A percentile compares a stretch with the other conserved stretches of the same genome.
Conservation (phyloP, 192 early-diverging fungal species). For the Coemansia sp. region DNA sequence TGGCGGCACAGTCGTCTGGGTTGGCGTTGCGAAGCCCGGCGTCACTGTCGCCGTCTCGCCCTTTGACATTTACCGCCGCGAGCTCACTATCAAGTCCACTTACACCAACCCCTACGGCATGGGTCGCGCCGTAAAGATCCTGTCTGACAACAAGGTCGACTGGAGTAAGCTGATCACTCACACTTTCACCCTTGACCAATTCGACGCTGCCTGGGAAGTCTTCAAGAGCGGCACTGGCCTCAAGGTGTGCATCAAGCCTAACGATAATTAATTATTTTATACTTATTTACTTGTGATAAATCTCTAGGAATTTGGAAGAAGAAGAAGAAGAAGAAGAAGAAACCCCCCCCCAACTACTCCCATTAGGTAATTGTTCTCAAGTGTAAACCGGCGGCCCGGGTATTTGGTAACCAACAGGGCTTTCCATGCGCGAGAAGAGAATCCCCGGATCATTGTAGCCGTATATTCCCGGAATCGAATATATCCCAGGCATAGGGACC, state of each 20-base stretch:
- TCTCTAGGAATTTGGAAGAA: too few relatives aligned
- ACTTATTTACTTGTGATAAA: not conserved
- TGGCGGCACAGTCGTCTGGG: slow-evolving; percentile 55
- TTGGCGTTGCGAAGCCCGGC: slow-evolving; percentile 55
- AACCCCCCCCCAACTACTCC: too few relatives aligned
- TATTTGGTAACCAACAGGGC: slow-evolving; percentile 5
- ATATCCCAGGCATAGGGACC: not conserved
- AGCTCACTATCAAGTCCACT: slow-evolving; percentile 56
- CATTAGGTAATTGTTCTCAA: too few relatives aligned
- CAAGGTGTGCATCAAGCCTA: slow-evolving; percentile 55
- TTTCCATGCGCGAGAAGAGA: slow-evolving; percentile 3
- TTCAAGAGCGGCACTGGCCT: slow-evolving; percentile 42
- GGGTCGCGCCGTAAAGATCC: slow-evolving; percentile 54
- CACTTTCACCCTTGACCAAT: slow-evolving; percentile 45
- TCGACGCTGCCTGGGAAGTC: slow-evolving; percentile 54
- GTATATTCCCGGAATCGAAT: slow-evolving; percentile 26
- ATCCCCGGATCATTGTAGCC: slow-evolving; percentile 17
- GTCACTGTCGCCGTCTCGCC: slow-evolving; percentile 45
- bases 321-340: too few relatives aligned
- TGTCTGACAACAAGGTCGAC: slow-evolving; percentile 35
- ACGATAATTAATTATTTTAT: not conserved
- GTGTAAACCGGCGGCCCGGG: slow-evolving; percentile 15
- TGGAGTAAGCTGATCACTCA: slow-evolving; percentile 54
- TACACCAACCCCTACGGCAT: slow-evolving; percentile 58
- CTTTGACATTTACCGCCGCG: slow-evolving; percentile 55